Conservation (phyloP, 2,329 filamentous ascomycete genomes). For the Cryoendolithus antarcticus region DNA sequence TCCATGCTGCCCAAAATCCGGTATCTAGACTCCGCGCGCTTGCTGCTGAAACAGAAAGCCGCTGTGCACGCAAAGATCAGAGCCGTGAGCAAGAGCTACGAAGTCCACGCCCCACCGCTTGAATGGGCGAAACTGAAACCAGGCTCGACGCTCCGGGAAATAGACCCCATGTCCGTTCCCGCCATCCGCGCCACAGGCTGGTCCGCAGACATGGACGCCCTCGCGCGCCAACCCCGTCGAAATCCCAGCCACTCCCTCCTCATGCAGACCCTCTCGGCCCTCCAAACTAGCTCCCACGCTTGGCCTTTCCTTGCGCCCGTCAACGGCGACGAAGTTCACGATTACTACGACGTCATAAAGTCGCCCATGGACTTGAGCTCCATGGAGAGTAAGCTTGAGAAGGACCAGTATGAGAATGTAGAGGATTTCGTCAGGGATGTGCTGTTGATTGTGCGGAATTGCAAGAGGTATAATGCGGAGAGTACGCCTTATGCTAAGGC, state of each 20-base stretch:
- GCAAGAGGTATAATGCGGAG: conserved; percentile 91
- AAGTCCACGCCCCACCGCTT: conserved; percentile 71
- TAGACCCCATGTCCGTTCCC: conserved; percentile 75
- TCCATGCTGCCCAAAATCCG: conserved; percentile 91
- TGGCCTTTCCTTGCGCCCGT: conserved; percentile 95
- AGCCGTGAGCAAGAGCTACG: conserved; percentile 77
- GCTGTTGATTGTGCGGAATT: conserved; percentile 85
- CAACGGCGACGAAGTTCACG: conserved; percentile 90
- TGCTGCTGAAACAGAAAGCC: conserved; percentile 96
- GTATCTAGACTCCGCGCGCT: conserved; percentile 82
- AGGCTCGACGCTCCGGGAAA: conserved; percentile 46
- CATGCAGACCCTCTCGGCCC: conserved; percentile 80
- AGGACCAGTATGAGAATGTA: conserved; percentile 78
- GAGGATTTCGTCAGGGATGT: conserved; percentile 90
- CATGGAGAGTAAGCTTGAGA: conserved; percentile 92
- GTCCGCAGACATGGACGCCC: conserved; percentile 95
- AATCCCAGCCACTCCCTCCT: conserved; percentile 94
- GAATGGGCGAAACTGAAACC: conserved; percentile 57
- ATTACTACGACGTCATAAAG: conserved; percentile 97
- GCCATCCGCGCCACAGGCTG: conserved; percentile 86
- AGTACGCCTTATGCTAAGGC: conserved; percentile 90
- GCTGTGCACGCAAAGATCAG: conserved; percentile 89
- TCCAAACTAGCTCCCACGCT: conserved; percentile 83
- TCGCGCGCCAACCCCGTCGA: conserved; percentile 86
- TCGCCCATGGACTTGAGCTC: conserved; percentile 93